Percentiles rank a stretch among this genome's conserved stretches.
Evolutionary conservation across 768 basidiomycete genomes (phyloP).

Genomic region (Termitomyces sp.): DNA sequence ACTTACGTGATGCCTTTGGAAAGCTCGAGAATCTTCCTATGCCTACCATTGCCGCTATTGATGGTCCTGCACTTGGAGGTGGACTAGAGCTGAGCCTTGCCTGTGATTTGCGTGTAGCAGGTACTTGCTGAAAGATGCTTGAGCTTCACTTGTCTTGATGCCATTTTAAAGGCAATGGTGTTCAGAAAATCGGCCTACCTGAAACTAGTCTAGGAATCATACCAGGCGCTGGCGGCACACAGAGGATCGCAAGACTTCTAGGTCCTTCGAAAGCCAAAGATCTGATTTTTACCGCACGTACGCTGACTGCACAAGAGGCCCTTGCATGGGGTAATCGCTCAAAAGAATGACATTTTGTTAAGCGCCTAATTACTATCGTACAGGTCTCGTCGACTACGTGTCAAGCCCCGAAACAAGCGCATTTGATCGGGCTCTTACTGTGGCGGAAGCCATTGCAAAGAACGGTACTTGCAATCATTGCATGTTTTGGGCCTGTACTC

Average conservation of each 20-base stretch:
- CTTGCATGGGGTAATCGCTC: conserved; percentile 54
- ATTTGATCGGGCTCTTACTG: conserved; percentile 60
- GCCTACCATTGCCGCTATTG: conserved; percentile 90
- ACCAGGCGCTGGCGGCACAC: conserved; percentile 88
- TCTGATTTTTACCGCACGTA: conserved; percentile 76
- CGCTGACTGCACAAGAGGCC: conserved; percentile 62
- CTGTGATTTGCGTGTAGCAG: conserved; percentile 87
- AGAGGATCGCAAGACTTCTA: conserved; percentile 70
- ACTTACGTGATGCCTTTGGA: conserved; percentile 64
- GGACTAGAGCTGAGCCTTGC: conserved; percentile 84
- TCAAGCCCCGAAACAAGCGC: conserved; percentile 54
- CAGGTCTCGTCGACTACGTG: conserved; percentile 81
- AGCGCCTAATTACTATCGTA: conserved; percentile 6
- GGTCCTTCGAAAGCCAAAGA: conserved; percentile 81
- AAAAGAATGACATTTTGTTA: not conserved
- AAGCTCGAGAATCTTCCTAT: conserved; percentile 78
- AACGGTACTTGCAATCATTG: conserved; percentile 43
- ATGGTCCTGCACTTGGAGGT: conserved; percentile 92
- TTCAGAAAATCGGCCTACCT: conserved; percentile 84
- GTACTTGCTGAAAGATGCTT: conserved; percentile 34
- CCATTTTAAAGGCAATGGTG: conserved; percentile 41
- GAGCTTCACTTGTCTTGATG: not conserved
- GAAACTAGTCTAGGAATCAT: conserved; percentile 79
- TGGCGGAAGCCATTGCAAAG: conserved; percentile 62
- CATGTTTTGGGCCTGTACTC: not conserved